These are phyloP conservation scores for Colletotrichum sp. DNA, from an alignment of 2,329 filamentous ascomycete genomes.

Conservation along the genomic window DNA sequence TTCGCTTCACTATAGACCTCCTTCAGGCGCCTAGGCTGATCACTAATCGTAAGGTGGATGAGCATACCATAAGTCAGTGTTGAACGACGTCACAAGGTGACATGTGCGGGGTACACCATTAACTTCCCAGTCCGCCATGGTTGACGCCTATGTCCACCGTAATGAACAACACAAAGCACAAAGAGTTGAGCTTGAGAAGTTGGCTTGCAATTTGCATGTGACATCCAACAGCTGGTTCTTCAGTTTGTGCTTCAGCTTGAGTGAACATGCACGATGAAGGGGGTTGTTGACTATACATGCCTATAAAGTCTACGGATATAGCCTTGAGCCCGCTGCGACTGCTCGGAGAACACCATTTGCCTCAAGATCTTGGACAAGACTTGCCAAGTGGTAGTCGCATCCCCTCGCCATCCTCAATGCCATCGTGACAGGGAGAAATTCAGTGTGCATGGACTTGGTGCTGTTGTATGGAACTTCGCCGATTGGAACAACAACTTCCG, in stretches of 20 bases:
- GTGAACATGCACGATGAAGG: too few relatives aligned
- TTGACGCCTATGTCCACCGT: neutral
- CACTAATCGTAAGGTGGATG: neutral
- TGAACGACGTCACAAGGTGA: neutral
- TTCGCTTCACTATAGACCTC: neutral
- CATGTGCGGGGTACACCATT: neutral
- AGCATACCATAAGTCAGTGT: neutral
- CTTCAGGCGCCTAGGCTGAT: neutral
- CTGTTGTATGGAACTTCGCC: neutral
- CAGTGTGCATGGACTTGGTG: neutral
- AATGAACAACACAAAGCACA: neutral
- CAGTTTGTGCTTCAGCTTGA: too few relatives aligned
- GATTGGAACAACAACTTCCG: neutral
- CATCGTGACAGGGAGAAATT: neutral
- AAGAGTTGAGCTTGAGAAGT: fast-evolving
- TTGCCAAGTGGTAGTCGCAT: neutral
- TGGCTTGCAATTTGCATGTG: neutral
- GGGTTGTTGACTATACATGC: neutral
- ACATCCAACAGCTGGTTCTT: neutral
- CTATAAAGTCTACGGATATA: neutral
- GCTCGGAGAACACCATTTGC: neutral
- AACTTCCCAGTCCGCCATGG: neutral
- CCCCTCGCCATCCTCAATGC: neutral
- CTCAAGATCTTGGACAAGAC: neutral
- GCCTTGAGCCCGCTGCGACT: neutral